Conservation (phyloP, 129 eudicot genomes). For the Lonicera japonica region DNA sequence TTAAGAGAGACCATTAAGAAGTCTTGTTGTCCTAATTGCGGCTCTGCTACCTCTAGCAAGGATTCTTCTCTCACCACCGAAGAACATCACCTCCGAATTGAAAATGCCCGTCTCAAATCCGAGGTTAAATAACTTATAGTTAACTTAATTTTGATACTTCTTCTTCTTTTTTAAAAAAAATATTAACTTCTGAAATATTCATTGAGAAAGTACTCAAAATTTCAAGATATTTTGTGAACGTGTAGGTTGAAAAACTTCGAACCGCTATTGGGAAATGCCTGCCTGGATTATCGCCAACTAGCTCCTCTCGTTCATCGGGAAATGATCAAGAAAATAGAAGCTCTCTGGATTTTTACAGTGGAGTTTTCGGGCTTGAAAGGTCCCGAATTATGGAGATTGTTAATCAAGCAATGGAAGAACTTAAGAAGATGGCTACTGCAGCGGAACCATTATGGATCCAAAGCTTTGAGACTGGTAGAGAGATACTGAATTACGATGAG, state of each 20-base stretch:
- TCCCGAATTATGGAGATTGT: conserved; percentile 54
- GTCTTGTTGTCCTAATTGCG: conserved; percentile 70
- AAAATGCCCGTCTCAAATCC: conserved; percentile 79
- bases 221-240: neutral
- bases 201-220: too few species aligned
- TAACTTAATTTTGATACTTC: neutral
- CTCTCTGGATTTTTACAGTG: conserved; percentile 60
- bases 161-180: too few species aligned
- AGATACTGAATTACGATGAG: conserved; percentile 90
- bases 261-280: conserved; percentile 53
- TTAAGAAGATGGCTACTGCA: conserved; percentile 59
- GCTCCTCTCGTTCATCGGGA: conserved; percentile 45
- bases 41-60: conserved; percentile 49
- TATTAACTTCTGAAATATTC: neutral
- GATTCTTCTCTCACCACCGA: conserved; percentile 35
- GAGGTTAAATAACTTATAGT: conserved; percentile 48
- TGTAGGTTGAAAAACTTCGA: conserved; percentile 79
- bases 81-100: conserved; percentile 64
- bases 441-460: conserved; percentile 88
- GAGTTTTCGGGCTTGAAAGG: conserved; percentile 61
- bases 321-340: conserved; percentile 57
- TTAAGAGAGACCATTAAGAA: conserved; percentile 60
- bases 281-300: conserved; percentile 45
- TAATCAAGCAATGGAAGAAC: conserved; percentile 57
- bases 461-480: conserved; percentile 86